Base-by-base conservation (phyloP, 352 stramenopile genomes). In the Globisporangium splendens region DNA sequence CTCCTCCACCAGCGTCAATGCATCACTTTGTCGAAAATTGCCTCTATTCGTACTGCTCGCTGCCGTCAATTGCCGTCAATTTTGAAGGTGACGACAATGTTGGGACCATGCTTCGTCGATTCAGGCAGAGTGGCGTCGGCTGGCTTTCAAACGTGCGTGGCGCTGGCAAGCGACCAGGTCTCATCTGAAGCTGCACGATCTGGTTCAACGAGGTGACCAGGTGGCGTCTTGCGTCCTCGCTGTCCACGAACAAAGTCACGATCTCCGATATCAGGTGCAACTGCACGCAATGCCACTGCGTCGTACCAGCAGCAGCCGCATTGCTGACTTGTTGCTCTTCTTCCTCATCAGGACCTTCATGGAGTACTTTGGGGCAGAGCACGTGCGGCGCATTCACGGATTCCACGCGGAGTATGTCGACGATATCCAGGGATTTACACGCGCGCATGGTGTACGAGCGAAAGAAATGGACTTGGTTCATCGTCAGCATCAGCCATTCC, bases 401-500 rank as follows among this genome's bases (percentile, higher is more conserved):
- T 7, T 62, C 61, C 0, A 90, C 66, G 22, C 70, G 61, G 6
- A 90, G 63, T 8, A 93, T 63, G 17, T 88, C 68, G 1, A 63
- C 61, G 14, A 91, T 54, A 1, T 67, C 56, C 1, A 93, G 39
- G 0, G 61, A 72, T 46, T 84, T 70, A 11, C 60, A 63, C 3
- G 83, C 59, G 22, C 64, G 57, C 12, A 86, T 54, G 1, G 83
- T 77, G 56, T 75, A 93, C 0, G 83, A 91, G 10, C 83, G 66
- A 51, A 86, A 90, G 57, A 87, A 89, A 18, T 76, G 69, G n/a
- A 93, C 48, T 17, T 86, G 56, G 17, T 63, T 70, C 0, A 66
- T 76, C 21, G 81, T 79, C 22, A 93, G 56, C 18, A 84, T 68
- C 50, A 88, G 62, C 79, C 83, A 93, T 56, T 93, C 83, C 47